A percentile compares a stretch with the other conserved stretches of the same genome.
These are phyloP conservation scores for Backusella psychrophila DNA, from an alignment of 192 early-diverging fungal genomes.

Conservation along the genomic window DNA sequence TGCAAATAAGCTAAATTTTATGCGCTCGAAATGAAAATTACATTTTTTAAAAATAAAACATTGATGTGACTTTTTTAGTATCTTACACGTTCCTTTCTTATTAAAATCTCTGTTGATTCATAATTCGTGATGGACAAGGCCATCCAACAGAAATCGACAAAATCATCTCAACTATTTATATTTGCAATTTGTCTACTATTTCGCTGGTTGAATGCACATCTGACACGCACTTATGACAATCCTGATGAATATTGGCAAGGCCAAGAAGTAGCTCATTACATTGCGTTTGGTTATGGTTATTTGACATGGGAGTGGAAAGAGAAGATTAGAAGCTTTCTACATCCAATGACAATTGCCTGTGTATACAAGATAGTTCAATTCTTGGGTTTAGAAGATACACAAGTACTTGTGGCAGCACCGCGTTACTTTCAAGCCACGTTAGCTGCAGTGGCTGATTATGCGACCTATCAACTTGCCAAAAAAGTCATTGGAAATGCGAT, in stretches of 20 bases:
- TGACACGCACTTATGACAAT: slow-evolving; percentile 77
- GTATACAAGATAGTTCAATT: slow-evolving; percentile 64
- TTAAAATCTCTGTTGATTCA: neutral
- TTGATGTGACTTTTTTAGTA: neutral
- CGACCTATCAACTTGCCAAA: slow-evolving; percentile 68
- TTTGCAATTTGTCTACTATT: slow-evolving; percentile 38
- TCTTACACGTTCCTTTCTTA: neutral
- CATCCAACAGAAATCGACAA: slow-evolving; percentile 8
- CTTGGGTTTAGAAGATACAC: slow-evolving; percentile 61
- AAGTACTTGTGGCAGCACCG: slow-evolving; percentile 76
- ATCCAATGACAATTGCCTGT: slow-evolving; percentile 83
- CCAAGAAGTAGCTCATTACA: slow-evolving; percentile 84
- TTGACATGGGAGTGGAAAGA: slow-evolving; percentile 95
- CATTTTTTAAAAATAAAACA: neutral
- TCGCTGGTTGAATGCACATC: slow-evolving; percentile 58
- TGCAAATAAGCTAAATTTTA: too few relatives aligned
- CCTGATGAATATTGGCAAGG: slow-evolving; percentile 99
- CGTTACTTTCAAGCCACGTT: slow-evolving; percentile 72
- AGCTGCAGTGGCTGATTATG: slow-evolving; percentile 71
- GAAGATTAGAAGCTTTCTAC: slow-evolving; percentile 73
- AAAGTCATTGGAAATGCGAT: slow-evolving; percentile 24
- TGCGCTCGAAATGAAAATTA: neutral
- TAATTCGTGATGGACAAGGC: neutral
- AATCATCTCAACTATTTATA: slow-evolving; percentile 5
- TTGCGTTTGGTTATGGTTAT: slow-evolving; percentile 88